Base-by-base conservation (phyloP, 108 stramenopile genomes). In the Nitzschia inconspicua region DNA sequence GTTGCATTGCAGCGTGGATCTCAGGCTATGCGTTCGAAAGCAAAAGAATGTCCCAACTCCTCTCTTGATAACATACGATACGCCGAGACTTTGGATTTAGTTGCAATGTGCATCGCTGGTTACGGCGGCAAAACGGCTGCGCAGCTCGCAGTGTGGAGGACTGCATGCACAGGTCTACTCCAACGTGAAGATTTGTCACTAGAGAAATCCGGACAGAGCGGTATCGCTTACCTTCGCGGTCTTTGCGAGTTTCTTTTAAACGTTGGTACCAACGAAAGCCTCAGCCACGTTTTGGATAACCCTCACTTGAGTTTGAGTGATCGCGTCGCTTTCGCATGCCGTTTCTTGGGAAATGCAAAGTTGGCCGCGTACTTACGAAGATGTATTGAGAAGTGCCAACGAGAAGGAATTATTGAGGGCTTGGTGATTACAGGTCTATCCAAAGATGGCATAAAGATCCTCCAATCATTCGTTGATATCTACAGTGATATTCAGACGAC, bases 91-190 rank as follows among this genome's bases (percentile, higher is more conserved):
- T 52, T 88, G 44, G 76, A 68, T 32, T 70, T 88, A 48, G 77
- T 81, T 51, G 76, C 84, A n/a, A 85, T 88, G 78, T 84, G 83
- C 47, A 77, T 92, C 7, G 87, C 91, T 32, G 86, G 86, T 11
- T 86, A 75, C 61, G 76, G 76, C 27, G 68, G 71, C 14, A 44
- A 51, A 41, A 60, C 62, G 27, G 56, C 59, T 39, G 58, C 80
- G n/a, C 65, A 66, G 35, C 31, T 24, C 1, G 52, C 31, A 25
- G 74, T 86, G 10, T 92, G 91, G 87, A 52, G 46, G 44, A 82
- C 47, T 6, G 78, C 84, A 5, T 91, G 90, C 41, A 72, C 83
- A 34, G 80, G 60, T 46, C 50, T 91, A 39, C 51, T 86, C 31
- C 48, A 47, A 47, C 68, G 86, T 32, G 30, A 30, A 13, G 60